Conservation (phyloP, 441 rosid genomes). For the Gossypium gossypioides region DNA sequence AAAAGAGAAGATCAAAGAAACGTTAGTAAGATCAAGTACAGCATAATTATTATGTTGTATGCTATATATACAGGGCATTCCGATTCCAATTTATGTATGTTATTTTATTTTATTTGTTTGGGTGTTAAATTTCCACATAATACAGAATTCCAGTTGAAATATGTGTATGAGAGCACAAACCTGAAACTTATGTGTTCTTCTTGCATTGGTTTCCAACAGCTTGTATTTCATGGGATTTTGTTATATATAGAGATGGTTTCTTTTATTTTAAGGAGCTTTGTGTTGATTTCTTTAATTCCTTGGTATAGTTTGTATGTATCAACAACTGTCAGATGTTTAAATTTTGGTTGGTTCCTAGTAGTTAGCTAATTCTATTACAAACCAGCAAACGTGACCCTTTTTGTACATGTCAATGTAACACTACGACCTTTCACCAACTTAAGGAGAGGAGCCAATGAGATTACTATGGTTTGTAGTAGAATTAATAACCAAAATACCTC, state of each 20-base stretch:
- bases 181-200: background rate
- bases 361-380: too few relatives aligned
- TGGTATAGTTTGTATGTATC: too few relatives aligned
- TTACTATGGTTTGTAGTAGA: too few relatives aligned
- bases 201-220: background rate
- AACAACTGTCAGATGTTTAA: too few relatives aligned
- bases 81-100: background rate
- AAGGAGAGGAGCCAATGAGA: too few relatives aligned
- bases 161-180: background rate
- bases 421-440: too few relatives aligned
- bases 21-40: background rate
- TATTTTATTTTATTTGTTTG: background rate
- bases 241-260: background rate
- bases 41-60: background rate
- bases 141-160: background rate
- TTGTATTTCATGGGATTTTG: background rate
- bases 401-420: too few relatives aligned
- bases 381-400: too few relatives aligned
- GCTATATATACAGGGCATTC: background rate
- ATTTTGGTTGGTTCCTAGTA: too few relatives aligned
- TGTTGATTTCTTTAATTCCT: too few relatives aligned
- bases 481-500: too few relatives aligned
- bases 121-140: background rate
- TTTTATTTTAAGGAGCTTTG: too few relatives aligned
- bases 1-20: slow-evolving; percentile 5